phyloP scores from a whole-genome alignment of 768 basidiomycete genomes.

The Tylopilus intermedius region DNA sequence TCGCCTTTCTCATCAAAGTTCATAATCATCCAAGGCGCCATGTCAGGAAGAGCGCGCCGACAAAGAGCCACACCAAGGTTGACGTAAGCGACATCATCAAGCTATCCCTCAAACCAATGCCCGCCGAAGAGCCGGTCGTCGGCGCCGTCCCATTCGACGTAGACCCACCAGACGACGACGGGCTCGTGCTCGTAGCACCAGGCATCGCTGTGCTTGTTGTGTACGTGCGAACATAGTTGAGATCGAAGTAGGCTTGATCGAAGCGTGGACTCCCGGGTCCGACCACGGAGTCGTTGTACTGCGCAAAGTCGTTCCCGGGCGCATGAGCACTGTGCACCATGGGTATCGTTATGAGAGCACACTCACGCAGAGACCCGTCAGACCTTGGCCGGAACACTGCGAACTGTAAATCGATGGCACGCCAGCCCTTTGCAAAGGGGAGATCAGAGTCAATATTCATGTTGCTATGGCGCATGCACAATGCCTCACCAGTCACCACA shows the following conservation, averaged over 20 bases:
- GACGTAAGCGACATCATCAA: neutral
- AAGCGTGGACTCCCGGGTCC: slow-evolving; percentile 51
- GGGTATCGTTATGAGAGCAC: neutral
- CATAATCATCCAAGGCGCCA: slow-evolving; percentile 5
- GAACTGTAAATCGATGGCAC: slow-evolving; percentile 36
- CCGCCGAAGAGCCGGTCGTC: neutral
- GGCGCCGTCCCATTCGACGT: neutral
- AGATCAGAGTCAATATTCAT: neutral
- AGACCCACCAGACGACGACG: neutral
- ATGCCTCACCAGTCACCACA: slow-evolving; percentile 44
- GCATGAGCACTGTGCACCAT: neutral
- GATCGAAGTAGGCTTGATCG: slow-evolving; percentile 62
- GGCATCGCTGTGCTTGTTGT: slow-evolving; percentile 23
- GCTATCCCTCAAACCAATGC: neutral
- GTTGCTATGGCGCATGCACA: neutral
- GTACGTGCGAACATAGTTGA: slow-evolving; percentile 62
- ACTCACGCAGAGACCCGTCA: slow-evolving; percentile 42
- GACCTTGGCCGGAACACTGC: slow-evolving; percentile 36
- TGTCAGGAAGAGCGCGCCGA: neutral
- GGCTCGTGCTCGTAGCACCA: slow-evolving; percentile 2
- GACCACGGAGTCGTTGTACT: slow-evolving; percentile 54
- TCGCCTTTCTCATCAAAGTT: neutral
- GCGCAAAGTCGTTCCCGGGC: neutral
- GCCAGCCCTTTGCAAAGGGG: slow-evolving; percentile 42
- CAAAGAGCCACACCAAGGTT: neutral